These are phyloP conservation scores for Aspergillus mulundensis DNA, from an alignment of 495 filamentous ascomycete species.

Conservation along the genomic window DNA sequence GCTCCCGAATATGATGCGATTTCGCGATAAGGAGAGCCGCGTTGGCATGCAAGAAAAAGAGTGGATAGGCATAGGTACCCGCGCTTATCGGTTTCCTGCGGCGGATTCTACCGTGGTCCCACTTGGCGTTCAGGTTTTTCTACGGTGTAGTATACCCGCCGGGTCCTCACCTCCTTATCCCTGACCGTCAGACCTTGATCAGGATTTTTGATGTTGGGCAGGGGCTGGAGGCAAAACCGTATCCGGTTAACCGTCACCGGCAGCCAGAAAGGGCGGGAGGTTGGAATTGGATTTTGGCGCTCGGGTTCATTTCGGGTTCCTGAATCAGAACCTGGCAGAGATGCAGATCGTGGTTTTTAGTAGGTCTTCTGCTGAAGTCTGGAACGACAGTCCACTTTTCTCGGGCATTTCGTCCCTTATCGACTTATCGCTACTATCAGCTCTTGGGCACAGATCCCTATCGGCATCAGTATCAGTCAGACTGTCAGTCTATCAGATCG, in stretches of 20 bases:
- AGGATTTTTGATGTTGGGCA: background rate
- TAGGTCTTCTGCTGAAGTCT: background rate
- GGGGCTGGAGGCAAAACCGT: background rate
- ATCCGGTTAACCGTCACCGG: conserved; percentile 8
- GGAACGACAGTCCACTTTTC: background rate
- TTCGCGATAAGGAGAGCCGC: background rate
- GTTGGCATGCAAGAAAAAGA: background rate
- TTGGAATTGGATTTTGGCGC: background rate
- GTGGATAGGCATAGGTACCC: background rate
- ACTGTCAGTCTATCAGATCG: background rate
- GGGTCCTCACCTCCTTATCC: background rate
- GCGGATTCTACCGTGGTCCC: conserved; percentile 3
- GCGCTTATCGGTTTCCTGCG: background rate
- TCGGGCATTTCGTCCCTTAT: background rate
- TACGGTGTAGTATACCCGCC: background rate
- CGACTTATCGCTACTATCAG: background rate
- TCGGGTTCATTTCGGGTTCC: background rate
- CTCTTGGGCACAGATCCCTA: too few relatives aligned
- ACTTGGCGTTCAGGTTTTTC: background rate
- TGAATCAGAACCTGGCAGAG: background rate
- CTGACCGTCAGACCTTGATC: background rate
- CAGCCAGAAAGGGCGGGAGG: conserved; percentile 9
- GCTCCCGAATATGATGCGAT: background rate
- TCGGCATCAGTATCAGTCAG: background rate
- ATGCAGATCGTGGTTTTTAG: background rate